Evolutionary conservation across 768 basidiomycete genomes (phyloP), one percentile per base, ranked within the genome.

Genomic region (Trametes villosa): DNA sequence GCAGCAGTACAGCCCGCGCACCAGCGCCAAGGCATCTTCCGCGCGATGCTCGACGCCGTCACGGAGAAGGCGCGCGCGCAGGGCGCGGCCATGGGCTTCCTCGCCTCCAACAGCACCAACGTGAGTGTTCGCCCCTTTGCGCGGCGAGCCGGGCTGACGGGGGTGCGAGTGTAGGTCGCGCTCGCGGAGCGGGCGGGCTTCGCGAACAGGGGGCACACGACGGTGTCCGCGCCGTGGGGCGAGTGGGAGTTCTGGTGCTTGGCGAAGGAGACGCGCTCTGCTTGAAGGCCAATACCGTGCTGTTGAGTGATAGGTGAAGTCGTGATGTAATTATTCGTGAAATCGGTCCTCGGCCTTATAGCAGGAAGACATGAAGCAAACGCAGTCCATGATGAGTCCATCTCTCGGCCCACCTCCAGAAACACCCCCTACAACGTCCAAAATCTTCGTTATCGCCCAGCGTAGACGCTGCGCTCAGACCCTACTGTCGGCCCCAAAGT

Each of bases 1-100:
- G 65, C 62, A 13, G 47, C 58, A 41, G 62, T 66, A 0, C 36
- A 48, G 9, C 40, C 29, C n/a, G 65, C 61, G n/a, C 64, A 66
- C 26, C 65, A 64, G n/a, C 24, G 55, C 18, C 53, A 55, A 24
- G 65, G 65, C 33, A 27, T 66, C 34, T 52, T 41, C 20, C 47
- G 30, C 9, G 51, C 51, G 15, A 45, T 66, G 45, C 60, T 66
- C 31, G 24, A 55, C 20, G 20, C 61, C 1, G 65, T 55, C 2
- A 55, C 48, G 33, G 34, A 51, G 15, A 57, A 66, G 56, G 65
- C 60, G 17, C 34, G 8, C 18, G 26, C 29, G 11, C 42, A 44
- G 42, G 42, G 42, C 17, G 42, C 15, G 24, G 33, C 42, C 8
- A 3, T 49, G 36, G 17, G 15, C 2, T 22, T 27, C 17, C n/a